Conservation (phyloP, 179 eudicot species). For the Heliamphora pulchella region DNA sequence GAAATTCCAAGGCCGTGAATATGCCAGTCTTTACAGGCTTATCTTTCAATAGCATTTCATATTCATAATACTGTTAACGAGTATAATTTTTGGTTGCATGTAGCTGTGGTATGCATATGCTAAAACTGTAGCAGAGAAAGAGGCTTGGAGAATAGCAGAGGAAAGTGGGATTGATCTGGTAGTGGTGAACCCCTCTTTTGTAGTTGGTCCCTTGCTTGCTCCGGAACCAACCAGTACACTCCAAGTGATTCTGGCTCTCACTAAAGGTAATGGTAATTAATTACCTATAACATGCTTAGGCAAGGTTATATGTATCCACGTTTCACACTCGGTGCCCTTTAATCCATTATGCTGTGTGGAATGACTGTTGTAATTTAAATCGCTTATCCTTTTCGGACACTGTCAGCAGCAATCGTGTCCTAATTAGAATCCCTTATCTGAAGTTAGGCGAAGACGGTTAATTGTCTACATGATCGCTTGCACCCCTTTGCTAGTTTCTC, state of each 20-base stretch:
- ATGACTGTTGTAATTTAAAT: too few species aligned
- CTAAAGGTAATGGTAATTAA: constrained; percentile 45
- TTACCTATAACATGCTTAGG: neutral
- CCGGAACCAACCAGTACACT: constrained; percentile 92
- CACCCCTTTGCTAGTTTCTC: too few species aligned
- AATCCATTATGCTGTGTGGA: too few species aligned
- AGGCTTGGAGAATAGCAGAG: constrained; percentile 67
- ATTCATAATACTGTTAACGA: neutral
- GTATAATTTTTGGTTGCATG: constrained; percentile 15
- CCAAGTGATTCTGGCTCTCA: constrained; percentile 41
- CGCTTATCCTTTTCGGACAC: too few species aligned
- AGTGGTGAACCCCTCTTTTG: constrained; percentile 83
- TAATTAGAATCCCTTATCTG: too few species aligned
- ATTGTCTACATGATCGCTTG: too few species aligned
- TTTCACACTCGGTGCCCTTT: too few species aligned
- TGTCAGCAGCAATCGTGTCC: too few species aligned
- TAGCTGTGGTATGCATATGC: constrained; percentile 92
- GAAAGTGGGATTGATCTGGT: constrained; percentile 72
- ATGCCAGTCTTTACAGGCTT: neutral
- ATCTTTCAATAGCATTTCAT: neutral
- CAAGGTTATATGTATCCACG: neutral
- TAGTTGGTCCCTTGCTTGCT: constrained; percentile 73
- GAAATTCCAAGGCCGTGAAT: too few species aligned
- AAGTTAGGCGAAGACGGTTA: too few species aligned
- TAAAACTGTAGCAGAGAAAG: constrained; percentile 77